Base-by-base conservation (phyloP, 495 filamentous ascomycete species). In the Hypomontagnella monticulosa region DNA sequence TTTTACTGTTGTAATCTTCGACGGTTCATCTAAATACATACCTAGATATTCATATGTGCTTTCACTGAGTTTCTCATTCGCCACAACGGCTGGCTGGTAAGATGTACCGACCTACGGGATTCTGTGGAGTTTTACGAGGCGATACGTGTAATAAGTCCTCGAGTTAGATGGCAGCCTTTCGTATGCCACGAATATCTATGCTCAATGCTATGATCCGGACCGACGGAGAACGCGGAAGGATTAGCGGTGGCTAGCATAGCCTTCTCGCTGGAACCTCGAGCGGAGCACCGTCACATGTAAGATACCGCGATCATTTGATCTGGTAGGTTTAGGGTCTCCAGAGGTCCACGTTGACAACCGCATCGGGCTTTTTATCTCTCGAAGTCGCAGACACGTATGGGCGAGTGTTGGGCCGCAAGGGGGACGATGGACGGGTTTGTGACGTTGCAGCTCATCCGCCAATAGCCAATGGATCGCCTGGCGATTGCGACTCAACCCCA, bases 401-500 rank as follows among this genome's bases (percentile, higher is more conserved):
- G 36, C 48, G 16, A 18, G 20, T 59, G 54, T 69, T 69, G 60
- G 66, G 66, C 60, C 66, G 66, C 66, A 69, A 69, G 59, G 55
- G 27, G 49, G 34, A 67, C 33, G 52, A 41, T 15, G 41, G 54
- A 38, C 48, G 3, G 50, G 60, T 56, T 60, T 56, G 59, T 69
- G 66, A 69, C 66, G 66, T 69, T 64, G 66, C 66, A 69, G 38
- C 49, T 64, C 55, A 15, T 15, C 60, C 38, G 50, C 66, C 66
- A 69, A 69, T 69, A 40, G n/a, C 66, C 66, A 56, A 60, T 69
- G 49, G 66, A 51, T 63, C 66, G 60, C 50, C 60, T 52, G 36
- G 56, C 66, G 59, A 62, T 38, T 57, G 46, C 41, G 14, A 64
- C 60, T 32, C 38, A 18, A 47, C 66, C 66, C 66, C 50, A 46